Percentiles rank a stretch among this genome's conserved stretches.
These are phyloP conservation scores for Scheffersomyces titani DNA, from an alignment of 1,139 yeast species.

Conservation along the genomic window DNA sequence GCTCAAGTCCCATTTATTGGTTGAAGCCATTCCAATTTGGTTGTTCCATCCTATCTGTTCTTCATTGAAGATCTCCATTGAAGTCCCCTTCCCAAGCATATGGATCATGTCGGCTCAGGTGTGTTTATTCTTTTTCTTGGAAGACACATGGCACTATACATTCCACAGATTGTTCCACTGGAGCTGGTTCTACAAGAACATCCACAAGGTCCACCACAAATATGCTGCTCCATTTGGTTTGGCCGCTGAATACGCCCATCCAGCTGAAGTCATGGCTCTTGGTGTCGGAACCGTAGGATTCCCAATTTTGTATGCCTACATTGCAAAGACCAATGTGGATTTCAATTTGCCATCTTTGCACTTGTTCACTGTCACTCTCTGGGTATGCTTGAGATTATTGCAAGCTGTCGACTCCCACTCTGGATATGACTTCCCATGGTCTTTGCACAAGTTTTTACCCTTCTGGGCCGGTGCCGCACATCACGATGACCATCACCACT, in stretches of 20 bases:
- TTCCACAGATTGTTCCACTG: conserved; percentile 85
- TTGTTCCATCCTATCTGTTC: conserved; percentile 90
- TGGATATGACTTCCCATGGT: conserved; percentile 97
- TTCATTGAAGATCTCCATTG: conserved; percentile 67
- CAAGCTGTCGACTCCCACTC: conserved; percentile 98
- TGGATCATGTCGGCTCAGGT: conserved; percentile 64
- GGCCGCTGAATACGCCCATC: conserved; percentile 97
- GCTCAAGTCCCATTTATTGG: conserved; percentile 78
- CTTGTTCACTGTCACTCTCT: conserved; percentile 75
- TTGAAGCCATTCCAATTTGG: conserved; percentile 95
- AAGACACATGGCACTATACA: conserved; percentile 97
- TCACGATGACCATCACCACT: conserved; percentile 95
- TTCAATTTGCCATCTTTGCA: conserved; percentile 73
- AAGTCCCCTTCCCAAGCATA: conserved; percentile 80
- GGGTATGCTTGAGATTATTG: conserved; percentile 87
- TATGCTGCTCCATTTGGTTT: conserved; percentile 97
- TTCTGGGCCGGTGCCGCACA: conserved; percentile 99
- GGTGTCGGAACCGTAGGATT: conserved; percentile 96
- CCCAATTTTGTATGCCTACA: conserved; percentile 62
- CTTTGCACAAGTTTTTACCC: conserved; percentile 85
- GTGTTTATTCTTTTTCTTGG: conserved; percentile 73
- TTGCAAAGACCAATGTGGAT: conserved; percentile 24
- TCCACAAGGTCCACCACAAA: conserved; percentile 95
- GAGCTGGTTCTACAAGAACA: conserved; percentile 82
- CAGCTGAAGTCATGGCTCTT: conserved; percentile 83